Percentiles rank a stretch among this genome's conserved stretches.
Evolutionary conservation across 2,329 filamentous ascomycete species (phyloP).

Genomic region (Nigrospora sphaerica): DNA sequence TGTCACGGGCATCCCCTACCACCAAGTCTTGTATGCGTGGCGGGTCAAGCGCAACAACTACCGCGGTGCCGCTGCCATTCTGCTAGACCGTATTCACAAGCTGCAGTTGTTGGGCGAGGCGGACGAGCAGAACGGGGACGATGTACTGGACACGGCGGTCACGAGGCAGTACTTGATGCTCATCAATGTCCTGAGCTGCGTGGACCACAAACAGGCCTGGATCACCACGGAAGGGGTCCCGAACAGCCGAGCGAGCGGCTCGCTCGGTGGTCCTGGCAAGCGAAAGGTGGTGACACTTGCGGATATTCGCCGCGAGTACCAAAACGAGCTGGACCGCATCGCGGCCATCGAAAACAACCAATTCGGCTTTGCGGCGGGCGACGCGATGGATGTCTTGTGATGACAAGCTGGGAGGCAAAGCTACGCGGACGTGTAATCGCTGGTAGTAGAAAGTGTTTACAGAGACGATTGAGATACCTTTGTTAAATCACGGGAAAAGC

Average conservation of each 20-base stretch:
- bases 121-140: conserved; percentile 45
- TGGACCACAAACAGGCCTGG: conserved; percentile 74
- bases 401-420: background rate
- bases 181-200: conserved; percentile 87
- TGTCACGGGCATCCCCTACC: conserved; percentile 61
- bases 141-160: conserved; percentile 55
- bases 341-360: conserved; percentile 83
- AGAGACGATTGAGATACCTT: too few species aligned
- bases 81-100: conserved; percentile 58
- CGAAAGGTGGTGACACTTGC: conserved; percentile 78
- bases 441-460: too few species aligned
- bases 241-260: conserved; percentile 5
- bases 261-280: conserved; percentile 30
- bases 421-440: too few species aligned
- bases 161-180: conserved; percentile 79
- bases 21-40: conserved; percentile 88
- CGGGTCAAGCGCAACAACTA: conserved; percentile 79
- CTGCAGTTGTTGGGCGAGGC: conserved; percentile 52
- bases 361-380: conserved; percentile 63
- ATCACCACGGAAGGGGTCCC: conserved; percentile 47
- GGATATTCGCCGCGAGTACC: conserved; percentile 83
- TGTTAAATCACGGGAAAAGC: too few species aligned
- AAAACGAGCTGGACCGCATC: conserved; percentile 81
- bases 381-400: conserved; percentile 47
- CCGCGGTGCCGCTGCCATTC: conserved; percentile 64